phyloP scores from a whole-genome alignment of 805 yeast species.

The Kodamaea lidongshanica region DNA sequence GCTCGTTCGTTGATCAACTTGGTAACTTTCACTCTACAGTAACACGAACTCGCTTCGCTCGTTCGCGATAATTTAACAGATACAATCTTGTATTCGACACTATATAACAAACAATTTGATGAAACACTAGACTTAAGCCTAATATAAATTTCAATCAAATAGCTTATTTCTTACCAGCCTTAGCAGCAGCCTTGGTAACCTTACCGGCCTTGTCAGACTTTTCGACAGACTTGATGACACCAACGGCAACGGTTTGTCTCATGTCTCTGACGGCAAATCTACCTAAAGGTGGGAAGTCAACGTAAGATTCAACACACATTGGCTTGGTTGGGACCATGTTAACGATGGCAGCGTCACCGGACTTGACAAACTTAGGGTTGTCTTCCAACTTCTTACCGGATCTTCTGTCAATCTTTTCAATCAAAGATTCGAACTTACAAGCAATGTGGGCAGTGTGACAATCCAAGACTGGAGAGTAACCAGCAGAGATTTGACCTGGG shows the following conservation, averaged over 20 bases:
- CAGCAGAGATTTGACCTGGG: slow-evolving; percentile 87
- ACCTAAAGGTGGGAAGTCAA: slow-evolving; percentile 42
- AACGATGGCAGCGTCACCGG: slow-evolving; percentile 37
- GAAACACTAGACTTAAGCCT: slow-evolving; percentile 2
- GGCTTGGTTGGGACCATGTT: slow-evolving; percentile 40
- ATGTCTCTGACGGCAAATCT: slow-evolving; percentile 85
- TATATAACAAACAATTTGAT: not conserved
- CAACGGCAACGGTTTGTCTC: slow-evolving; percentile 99
- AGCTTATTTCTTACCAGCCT: slow-evolving; percentile 69
- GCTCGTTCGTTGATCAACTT: too few relatives aligned
- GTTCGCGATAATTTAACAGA: slow-evolving; percentile 3
- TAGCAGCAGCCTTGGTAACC: slow-evolving; percentile 94
- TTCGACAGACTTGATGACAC: slow-evolving; percentile 94
- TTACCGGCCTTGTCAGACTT: slow-evolving; percentile 83
- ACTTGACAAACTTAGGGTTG: slow-evolving; percentile 31
- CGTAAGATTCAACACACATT: slow-evolving; percentile 40
- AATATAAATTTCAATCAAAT: slow-evolving; percentile 7
- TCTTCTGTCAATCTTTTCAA: slow-evolving; percentile 85
- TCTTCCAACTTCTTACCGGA: slow-evolving; percentile 31
- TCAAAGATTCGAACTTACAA: slow-evolving; percentile 74
- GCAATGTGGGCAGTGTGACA: slow-evolving; percentile 94
- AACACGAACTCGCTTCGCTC: too few relatives aligned
- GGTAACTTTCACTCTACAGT: too few relatives aligned
- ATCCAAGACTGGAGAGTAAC: slow-evolving; percentile 88
- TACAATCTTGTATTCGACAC: slow-evolving; percentile 2